Evolutionary conservation across 2,329 filamentous ascomycete species (phyloP).

Genomic region (Alternaria gansuensis): DNA sequence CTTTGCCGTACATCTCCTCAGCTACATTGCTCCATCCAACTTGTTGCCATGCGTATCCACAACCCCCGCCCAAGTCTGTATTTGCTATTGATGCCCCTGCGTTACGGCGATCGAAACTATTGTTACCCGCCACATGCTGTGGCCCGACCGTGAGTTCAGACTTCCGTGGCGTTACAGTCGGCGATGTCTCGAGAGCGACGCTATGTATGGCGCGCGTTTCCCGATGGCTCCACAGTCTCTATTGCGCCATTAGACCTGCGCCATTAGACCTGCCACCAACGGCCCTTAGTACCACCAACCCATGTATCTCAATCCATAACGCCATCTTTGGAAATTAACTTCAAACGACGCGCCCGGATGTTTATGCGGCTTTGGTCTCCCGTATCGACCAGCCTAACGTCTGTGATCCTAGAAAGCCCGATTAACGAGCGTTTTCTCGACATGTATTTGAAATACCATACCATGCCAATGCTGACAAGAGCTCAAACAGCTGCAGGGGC

Average conservation of each 20-base stretch:
- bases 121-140: constrained; percentile 25
- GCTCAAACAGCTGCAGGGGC: constrained; percentile 9
- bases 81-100: constrained; percentile 26
- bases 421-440: constrained; percentile 7
- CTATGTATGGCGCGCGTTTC: constrained; percentile 11
- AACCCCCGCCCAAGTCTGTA: constrained; percentile 19
- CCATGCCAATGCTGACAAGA: constrained; percentile 1
- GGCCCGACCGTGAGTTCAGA: constrained; percentile 24
- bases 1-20: constrained; percentile 1
- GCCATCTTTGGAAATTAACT: constrained; percentile 22
- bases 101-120: constrained; percentile 19
- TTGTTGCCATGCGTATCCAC: constrained; percentile 16
- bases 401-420: background rate
- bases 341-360: constrained; percentile 8
- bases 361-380: constrained; percentile 10
- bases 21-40: constrained; percentile 5
- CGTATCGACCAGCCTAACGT: constrained; percentile 10
- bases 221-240: constrained; percentile 10
- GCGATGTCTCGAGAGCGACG: constrained; percentile 24
- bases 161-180: constrained; percentile 24
- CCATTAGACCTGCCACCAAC: constrained; percentile 26
- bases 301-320: constrained; percentile 27
- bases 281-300: constrained; percentile 32
- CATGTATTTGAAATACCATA: constrained; percentile 9
- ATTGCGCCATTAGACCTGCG: constrained; percentile 20